Evolutionary conservation across 805 yeast species (phyloP), one percentile per base, ranked within the genome.

Genomic region (Starmerella etchellsii): DNA sequence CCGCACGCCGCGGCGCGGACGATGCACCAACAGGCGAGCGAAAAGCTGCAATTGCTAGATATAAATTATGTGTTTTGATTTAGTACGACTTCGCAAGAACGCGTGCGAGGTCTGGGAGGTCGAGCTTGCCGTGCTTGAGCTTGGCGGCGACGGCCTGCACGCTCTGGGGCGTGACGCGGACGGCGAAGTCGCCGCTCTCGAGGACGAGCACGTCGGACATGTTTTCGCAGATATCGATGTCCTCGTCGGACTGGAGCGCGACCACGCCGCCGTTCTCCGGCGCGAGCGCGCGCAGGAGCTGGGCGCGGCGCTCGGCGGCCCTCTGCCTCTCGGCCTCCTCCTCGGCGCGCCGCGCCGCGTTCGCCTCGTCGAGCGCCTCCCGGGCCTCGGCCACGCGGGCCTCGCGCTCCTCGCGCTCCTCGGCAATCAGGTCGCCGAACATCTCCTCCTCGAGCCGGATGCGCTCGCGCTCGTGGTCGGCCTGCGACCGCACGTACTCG

Each of bases 401-500:
- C 36, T 42, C 42, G 7, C 58, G 47, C 30, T 46, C 50, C 26
- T 46, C 55, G 21, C 48, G 48, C 41, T 54, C 60, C 34, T 49
- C 49, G n/a, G 49, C 59, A 25, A 55, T 44, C n/a, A 58, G 40
- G 34, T 59, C 63, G 23, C 57, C 60, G 37, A 55, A 57, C 48
- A 43, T 37, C 30, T 53, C 49, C 26, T 57, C 54, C 42, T 47
- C 57, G 16, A 43, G 37, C 29, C 43, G 36, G n/a, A 51, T 47
- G 11, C 43, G 49, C 25, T 43, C 44, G 8, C 53, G 41, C 27
- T 49, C 49, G n/a, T 44, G 52, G 29, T 51, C 59, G 19, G 59
- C 59, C 42, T 43, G 44, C 40, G 55, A 54, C 18, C 61, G 49
- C 21, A 59, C 52, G 37, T 48, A 54, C 47, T 59, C 63, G 39